Evolutionary conservation across 305 asterid genomes (phyloP).

Genomic region (Fraxinus nigra): DNA sequence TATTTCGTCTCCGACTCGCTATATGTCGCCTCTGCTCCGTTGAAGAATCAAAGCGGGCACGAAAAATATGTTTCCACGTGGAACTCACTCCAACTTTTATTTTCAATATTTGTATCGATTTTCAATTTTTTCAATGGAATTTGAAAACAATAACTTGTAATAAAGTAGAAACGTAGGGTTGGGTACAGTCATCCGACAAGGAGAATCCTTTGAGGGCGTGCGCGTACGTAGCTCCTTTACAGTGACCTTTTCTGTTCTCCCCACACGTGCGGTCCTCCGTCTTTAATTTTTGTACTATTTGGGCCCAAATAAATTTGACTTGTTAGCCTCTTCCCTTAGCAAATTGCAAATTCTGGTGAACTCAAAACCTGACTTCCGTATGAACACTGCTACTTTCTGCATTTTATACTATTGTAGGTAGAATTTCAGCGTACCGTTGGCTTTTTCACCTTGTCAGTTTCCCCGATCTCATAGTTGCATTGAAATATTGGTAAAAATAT

Average conservation of each 20-base stretch:
- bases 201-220: conserved; percentile 4
- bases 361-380: neutral
- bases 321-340: neutral
- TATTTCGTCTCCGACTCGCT: too few species aligned
- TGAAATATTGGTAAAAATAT: neutral
- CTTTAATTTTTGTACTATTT: neutral
- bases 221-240: neutral
- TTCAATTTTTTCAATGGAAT: neutral
- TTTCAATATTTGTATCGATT: neutral
- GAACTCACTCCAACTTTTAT: neutral
- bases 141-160: neutral
- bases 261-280: neutral
- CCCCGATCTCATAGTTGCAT: neutral
- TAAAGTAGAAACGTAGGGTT: neutral
- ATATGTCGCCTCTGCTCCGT: too few species aligned
- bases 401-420: neutral
- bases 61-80: neutral
- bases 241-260: neutral
- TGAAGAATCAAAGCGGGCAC: too few species aligned
- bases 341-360: neutral
- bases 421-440: neutral
- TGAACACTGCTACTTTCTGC: neutral
- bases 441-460: neutral
- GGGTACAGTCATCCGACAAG: neutral
- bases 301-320: neutral